Evolutionary conservation across 108 stramenopile genomes (phyloP), one percentile per base, ranked within the genome.

Genomic region (Discostella pseudostelligera): DNA sequence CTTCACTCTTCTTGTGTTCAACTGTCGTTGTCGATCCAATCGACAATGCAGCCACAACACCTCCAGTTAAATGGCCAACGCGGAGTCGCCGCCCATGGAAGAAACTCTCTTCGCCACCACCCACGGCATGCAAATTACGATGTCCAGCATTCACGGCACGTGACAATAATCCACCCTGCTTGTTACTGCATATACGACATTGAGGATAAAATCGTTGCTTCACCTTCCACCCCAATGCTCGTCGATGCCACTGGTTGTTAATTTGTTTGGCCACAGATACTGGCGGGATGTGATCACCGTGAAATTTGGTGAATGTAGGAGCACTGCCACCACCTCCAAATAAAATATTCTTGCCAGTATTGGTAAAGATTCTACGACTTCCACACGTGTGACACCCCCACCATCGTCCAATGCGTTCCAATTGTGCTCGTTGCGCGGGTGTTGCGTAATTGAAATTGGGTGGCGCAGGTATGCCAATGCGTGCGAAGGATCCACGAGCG

Each of bases 271-370:
- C 95, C 13, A 96, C 86, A 4, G 79, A 69, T 24, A 81, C 84
- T 13, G 95, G 95, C 43, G 95, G 95, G 79, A 93, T 89, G 83
- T 96, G 95, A 80, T 96, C 95, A 5, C 81, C 92, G 29, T 85
- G 76, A 60, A 90, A 90, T 13, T 57, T 66, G 9, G 71, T 58
- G 45, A 58, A 32, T 32, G 32, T 32, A 32, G 32, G n/a, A n/a
- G n/a, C n/a, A n/a, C n/a, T n/a, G n/a, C n/a, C 32, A 32, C 32
- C 32, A 32, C 5, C 5, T 4, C 32, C 32, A 32, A 32, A 32
- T 5, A 32, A 32, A 5, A 5, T 5, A 37, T 45, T 25, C 55
- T 60, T 17, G n/a, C 54, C 32, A 9, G 26, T 29, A 16, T 46
- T 57, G 36, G 66, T 53, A 26, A 83, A 73, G 8, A 73, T 14